Percentiles rank a stretch among this genome's conserved stretches.
Conservation (phyloP, 2,329 filamentous ascomycete genomes). For the Cercospora sp. region DNA sequence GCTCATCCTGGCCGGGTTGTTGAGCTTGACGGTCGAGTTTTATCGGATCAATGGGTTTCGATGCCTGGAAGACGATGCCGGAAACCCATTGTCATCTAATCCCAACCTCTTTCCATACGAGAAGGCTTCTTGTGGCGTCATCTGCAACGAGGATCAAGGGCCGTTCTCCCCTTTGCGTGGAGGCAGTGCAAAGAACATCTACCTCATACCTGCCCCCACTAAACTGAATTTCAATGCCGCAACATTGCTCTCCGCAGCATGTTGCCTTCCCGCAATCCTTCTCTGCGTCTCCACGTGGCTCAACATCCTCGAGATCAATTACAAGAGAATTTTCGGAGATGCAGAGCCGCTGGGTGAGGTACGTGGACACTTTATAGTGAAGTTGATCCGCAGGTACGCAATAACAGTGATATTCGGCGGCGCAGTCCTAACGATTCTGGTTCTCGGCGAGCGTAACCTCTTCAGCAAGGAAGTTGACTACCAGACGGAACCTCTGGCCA, state of each 20-base stretch:
- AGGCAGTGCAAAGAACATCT: constrained; percentile 61
- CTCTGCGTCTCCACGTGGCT: constrained; percentile 64
- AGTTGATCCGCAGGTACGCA: constrained; percentile 39
- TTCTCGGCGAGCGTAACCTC: constrained; percentile 65
- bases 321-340: constrained; percentile 51
- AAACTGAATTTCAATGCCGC: constrained; percentile 60
- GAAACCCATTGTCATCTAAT: constrained; percentile 42
- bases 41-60: constrained; percentile 53
- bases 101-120: constrained; percentile 50
- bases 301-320: constrained; percentile 64
- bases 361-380: constrained; percentile 8
- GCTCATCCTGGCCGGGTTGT: constrained; percentile 60
- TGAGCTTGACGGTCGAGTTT: constrained; percentile 66
- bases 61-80: constrained; percentile 48
- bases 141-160: constrained; percentile 49
- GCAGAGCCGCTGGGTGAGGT: constrained; percentile 28
- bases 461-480: constrained; percentile 58
- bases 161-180: constrained; percentile 59
- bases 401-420: constrained; percentile 61
- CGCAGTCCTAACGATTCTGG: constrained; percentile 60
- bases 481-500: constrained; percentile 63
- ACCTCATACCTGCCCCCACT: constrained; percentile 60
- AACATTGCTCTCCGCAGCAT: constrained; percentile 63
- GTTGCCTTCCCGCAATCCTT: constrained; percentile 64
- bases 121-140: constrained; percentile 49